phyloP scores from a whole-genome alignment of 1,284 basidiomycete species.

The Ustilago vetiveriae region DNA sequence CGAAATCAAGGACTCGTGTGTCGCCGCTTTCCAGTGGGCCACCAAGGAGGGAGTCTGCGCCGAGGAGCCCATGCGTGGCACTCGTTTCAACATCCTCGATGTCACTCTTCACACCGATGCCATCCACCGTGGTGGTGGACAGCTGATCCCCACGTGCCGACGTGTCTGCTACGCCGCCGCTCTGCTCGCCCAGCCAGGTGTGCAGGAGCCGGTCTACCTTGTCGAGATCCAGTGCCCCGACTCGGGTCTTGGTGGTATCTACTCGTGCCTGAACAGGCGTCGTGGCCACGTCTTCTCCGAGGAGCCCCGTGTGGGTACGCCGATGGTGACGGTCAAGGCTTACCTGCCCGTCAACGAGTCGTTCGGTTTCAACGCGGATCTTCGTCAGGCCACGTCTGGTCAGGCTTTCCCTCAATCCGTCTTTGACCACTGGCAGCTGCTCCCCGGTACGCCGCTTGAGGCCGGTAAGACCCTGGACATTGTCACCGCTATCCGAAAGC shows the following conservation, averaged over 20 bases:
- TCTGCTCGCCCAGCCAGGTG: slow-evolving; percentile 85
- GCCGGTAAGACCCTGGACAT: slow-evolving; percentile 87
- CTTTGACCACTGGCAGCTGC: slow-evolving; percentile 76
- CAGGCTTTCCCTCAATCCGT: slow-evolving; percentile 98
- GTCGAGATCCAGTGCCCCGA: slow-evolving; percentile 99
- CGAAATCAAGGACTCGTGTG: slow-evolving; percentile 99
- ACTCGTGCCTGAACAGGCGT: slow-evolving; percentile 90
- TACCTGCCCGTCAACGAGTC: slow-evolving; percentile 97
- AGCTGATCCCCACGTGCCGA: slow-evolving; percentile 94
- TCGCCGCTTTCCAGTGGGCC: slow-evolving; percentile 99
- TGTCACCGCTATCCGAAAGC: slow-evolving; percentile 81
- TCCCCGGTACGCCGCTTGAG: slow-evolving; percentile 75
- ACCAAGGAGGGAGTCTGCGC: slow-evolving; percentile 84
- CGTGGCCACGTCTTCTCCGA: slow-evolving; percentile 98
- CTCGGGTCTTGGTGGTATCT: slow-evolving; percentile 97
- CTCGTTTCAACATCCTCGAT: slow-evolving; percentile 95
- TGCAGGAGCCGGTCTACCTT: slow-evolving; percentile 97
- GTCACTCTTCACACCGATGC: slow-evolving; percentile 98
- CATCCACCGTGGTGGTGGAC: slow-evolving; percentile 99
- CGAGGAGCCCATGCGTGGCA: slow-evolving; percentile 99
- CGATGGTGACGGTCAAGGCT: slow-evolving; percentile 99
- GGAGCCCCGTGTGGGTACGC: slow-evolving; percentile 95
- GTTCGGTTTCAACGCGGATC: slow-evolving; percentile 98
- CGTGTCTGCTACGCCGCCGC: slow-evolving; percentile 96
- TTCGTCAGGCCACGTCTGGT: slow-evolving; percentile 89